These are phyloP conservation scores for Colletotrichum navitas DNA, from an alignment of 2,329 filamentous ascomycete species.

Conservation along the genomic window DNA sequence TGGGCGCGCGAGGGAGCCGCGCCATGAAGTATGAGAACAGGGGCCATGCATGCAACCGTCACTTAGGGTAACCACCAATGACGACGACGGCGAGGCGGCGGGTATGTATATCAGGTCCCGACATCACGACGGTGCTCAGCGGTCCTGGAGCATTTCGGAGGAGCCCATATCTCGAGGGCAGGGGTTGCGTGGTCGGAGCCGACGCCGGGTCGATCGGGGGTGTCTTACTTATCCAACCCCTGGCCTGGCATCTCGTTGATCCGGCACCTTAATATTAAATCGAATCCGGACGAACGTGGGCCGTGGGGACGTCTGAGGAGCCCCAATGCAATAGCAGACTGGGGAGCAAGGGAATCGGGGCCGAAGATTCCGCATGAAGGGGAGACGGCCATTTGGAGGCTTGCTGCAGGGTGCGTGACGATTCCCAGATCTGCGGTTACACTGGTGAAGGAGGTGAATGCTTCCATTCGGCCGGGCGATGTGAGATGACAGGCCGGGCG, in stretches of 20 bases:
- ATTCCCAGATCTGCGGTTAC: background rate
- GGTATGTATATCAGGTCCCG: background rate
- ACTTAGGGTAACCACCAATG: too few species aligned
- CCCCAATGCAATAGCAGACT: background rate
- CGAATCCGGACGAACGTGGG: constrained; percentile 10
- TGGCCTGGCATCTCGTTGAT: background rate
- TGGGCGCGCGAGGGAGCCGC: background rate
- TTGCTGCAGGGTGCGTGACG: background rate
- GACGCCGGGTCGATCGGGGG: background rate
- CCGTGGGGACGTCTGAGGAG: background rate
- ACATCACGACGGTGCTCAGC: background rate
- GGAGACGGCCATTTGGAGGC: background rate
- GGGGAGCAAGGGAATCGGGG: too few species aligned
- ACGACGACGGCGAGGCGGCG: background rate
- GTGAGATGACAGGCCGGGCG: background rate
- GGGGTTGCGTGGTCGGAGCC: background rate
- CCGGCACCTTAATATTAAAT: background rate
- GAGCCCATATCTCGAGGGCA: background rate
- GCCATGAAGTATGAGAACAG: background rate
- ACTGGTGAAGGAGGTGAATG: constrained; percentile 2
- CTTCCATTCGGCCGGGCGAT: background rate
- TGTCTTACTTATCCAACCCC: constrained; percentile 5
- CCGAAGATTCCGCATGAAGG: background rate
- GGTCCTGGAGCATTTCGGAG: background rate
- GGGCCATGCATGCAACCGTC: background rate